Evolutionary conservation across 106 monocot genomes (phyloP).

Genomic region (Dendrobium officinale): DNA sequence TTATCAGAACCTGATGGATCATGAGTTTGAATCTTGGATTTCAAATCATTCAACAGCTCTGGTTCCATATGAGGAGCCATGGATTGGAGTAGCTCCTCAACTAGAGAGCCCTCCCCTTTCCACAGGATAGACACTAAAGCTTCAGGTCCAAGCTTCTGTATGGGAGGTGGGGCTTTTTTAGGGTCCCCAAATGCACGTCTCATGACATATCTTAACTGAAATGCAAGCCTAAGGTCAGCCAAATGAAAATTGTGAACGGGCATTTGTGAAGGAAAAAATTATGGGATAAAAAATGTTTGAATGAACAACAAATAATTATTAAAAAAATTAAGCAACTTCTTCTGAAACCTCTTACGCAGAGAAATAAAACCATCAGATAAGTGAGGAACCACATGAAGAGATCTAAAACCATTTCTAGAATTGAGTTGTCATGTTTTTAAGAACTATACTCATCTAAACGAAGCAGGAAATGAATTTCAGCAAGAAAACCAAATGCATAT

Average conservation of each 20-base stretch:
- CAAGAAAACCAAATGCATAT: neutral
- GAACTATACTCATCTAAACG: neutral
- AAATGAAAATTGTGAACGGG: neutral
- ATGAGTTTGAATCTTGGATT: constrained; percentile 54
- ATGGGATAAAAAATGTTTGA: neutral
- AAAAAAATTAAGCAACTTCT: neutral
- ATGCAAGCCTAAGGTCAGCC: neutral
- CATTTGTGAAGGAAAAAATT: neutral
- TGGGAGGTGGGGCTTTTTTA: constrained; percentile 75
- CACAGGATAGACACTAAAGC: constrained; percentile 52
- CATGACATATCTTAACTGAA: constrained; percentile 87
- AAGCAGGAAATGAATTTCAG: neutral
- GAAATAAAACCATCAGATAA: neutral
- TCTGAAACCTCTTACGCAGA: no score
- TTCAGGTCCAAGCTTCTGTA: constrained; percentile 57
- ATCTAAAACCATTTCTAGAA: neutral
- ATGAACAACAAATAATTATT: neutral
- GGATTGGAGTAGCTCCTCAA: constrained; percentile 73
- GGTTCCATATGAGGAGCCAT: constrained; percentile 66
- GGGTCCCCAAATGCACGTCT: constrained; percentile 80
- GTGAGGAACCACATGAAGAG: neutral
- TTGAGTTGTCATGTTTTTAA: neutral
- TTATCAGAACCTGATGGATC: constrained; percentile 64
- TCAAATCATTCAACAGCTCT: constrained; percentile 46
- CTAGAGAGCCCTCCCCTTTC: constrained; percentile 90